Percentiles rank a stretch among this genome's conserved stretches.
Evolutionary conservation across 2,329 filamentous ascomycete genomes (phyloP).

Genomic region (Alternaria gansuensis): DNA sequence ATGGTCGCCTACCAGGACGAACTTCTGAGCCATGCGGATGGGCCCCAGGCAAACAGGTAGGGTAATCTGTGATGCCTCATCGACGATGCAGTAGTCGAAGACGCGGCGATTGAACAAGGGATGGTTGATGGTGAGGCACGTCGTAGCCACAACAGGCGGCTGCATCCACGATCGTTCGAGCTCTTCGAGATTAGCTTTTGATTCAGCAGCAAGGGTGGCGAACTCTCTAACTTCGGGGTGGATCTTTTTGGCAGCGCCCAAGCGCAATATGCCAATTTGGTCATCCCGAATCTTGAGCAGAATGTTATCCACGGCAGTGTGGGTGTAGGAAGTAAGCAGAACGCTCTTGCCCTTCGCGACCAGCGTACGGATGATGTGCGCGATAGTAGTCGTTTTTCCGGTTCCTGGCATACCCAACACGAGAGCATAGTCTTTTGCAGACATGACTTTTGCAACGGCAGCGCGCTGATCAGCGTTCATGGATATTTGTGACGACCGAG

Average conservation of each 20-base stretch:
- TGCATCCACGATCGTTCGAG: slow-evolving; percentile 84
- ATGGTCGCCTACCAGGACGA: slow-evolving; percentile 95
- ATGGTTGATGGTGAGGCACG: slow-evolving; percentile 91
- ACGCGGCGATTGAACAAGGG: slow-evolving; percentile 84
- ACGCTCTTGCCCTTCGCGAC: slow-evolving; percentile 91
- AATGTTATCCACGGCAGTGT: slow-evolving; percentile 98
- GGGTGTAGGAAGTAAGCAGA: slow-evolving; percentile 92
- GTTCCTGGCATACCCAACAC: slow-evolving; percentile 98
- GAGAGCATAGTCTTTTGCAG: slow-evolving; percentile 92
- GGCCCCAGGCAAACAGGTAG: slow-evolving; percentile 93
- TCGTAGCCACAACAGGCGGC: slow-evolving; percentile 90
- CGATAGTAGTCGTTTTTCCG: slow-evolving; percentile 97
- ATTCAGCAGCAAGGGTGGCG: slow-evolving; percentile 77
- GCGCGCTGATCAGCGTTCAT: slow-evolving; percentile 88
- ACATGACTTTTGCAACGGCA: slow-evolving; percentile 95
- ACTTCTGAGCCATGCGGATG: slow-evolving; percentile 89
- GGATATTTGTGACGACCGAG: slow-evolving; percentile 62
- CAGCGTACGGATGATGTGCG: slow-evolving; percentile 92
- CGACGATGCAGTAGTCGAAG: slow-evolving; percentile 98
- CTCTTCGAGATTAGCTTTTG: slow-evolving; percentile 80
- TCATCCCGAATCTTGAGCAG: slow-evolving; percentile 87
- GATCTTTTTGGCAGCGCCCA: slow-evolving; percentile 85
- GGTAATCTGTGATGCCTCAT: slow-evolving; percentile 97
- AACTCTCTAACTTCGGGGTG: slow-evolving; percentile 89
- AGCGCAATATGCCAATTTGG: slow-evolving; percentile 79